These are phyloP conservation scores for Xylaria sp. DNA, from an alignment of 2,329 filamentous ascomycete genomes.

Conservation along the genomic window DNA sequence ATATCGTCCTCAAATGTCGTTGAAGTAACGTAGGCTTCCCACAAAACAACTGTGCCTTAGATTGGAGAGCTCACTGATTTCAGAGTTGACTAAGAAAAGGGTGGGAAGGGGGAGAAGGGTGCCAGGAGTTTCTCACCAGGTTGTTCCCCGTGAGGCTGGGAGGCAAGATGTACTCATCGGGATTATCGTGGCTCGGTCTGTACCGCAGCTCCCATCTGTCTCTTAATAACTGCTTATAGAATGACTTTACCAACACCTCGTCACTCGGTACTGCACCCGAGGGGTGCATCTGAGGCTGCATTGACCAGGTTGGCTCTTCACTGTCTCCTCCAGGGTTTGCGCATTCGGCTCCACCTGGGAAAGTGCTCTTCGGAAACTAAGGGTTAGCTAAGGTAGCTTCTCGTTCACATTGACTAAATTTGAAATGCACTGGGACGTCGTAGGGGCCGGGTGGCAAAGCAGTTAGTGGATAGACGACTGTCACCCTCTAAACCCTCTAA, in stretches of 20 bases:
- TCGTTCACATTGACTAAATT: not conserved
- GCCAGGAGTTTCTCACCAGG: too few relatives aligned
- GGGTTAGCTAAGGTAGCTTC: not conserved
- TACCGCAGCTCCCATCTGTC: not conserved
- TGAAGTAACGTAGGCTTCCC: not conserved
- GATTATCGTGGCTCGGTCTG: not conserved
- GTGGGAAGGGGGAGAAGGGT: not conserved
- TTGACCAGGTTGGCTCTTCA: not conserved
- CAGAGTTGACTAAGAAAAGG: not conserved
- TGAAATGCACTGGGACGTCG: not conserved
- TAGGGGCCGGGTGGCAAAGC: too few relatives aligned
- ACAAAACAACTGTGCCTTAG: not conserved
- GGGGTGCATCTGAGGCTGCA: not conserved
- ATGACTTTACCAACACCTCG: conserved; percentile 11
- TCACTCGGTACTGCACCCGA: not conserved
- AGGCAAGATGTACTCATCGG: not conserved
- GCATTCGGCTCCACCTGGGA: not conserved
- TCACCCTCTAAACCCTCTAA: too few relatives aligned
- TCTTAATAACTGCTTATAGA: not conserved
- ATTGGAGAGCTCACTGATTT: not conserved
- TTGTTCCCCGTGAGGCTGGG: not conserved
- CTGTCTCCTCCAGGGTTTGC: not conserved
- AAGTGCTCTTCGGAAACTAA: not conserved
- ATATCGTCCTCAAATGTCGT: not conserved
- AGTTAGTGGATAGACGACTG: too few relatives aligned